These are phyloP conservation scores for Solanum medicagineum DNA, from an alignment of 257 asterid species.

Conservation along the genomic window DNA sequence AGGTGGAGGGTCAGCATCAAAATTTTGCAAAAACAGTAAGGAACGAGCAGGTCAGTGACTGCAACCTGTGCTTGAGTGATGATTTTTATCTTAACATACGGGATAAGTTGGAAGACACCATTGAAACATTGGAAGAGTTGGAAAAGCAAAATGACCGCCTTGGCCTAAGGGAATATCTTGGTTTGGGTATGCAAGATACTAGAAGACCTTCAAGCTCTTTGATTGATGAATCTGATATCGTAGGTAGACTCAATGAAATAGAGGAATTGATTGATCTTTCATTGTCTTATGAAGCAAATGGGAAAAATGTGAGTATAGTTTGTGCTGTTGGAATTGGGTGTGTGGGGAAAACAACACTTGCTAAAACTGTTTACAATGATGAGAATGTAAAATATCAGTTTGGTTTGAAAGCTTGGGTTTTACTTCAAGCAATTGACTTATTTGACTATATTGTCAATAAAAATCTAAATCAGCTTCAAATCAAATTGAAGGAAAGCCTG, in stretches of 20 bases:
- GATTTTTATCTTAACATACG: not conserved
- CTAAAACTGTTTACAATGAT: conserved; percentile 39
- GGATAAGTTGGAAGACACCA: not conserved
- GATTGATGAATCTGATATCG: not conserved
- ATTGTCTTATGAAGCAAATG: not conserved
- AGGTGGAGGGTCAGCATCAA: not conserved
- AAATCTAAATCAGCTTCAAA: too few relatives aligned
- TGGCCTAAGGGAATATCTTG: not conserved
- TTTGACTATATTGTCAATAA: too few relatives aligned
- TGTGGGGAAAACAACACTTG: conserved; percentile 46
- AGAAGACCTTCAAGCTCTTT: conserved; percentile 5
- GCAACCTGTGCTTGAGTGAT: not conserved
- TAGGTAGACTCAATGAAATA: too few relatives aligned
- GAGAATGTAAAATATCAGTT: conserved; percentile 18
- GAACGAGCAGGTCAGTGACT: not conserved
- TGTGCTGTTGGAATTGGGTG: too few relatives aligned
- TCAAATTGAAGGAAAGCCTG: too few relatives aligned
- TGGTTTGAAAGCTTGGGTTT: conserved; percentile 31
- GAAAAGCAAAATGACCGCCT: not conserved
- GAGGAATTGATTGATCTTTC: not conserved
- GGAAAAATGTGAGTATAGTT: not conserved
- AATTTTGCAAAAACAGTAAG: not conserved
- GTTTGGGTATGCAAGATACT: not conserved
- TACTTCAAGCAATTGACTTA: too few relatives aligned
- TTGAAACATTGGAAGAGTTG: not conserved